Evolutionary conservation across 805 yeast genomes (phyloP), one percentile per base, ranked within the genome.

Genomic region (Tetrapisispora fleetii): DNA sequence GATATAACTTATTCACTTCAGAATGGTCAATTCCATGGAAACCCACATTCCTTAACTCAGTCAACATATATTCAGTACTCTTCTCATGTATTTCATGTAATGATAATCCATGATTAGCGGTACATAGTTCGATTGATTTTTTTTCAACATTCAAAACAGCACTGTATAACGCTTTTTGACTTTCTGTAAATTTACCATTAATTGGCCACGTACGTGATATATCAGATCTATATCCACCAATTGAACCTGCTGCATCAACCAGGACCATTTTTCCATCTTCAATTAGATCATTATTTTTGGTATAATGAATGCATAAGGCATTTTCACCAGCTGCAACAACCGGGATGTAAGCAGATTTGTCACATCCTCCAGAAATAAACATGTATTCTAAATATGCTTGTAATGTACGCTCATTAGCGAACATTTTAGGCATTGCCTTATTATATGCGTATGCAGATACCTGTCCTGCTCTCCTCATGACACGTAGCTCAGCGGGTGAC

Each of bases 151-250:
- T 80, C 43, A 93, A 69, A 5, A 93, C 96, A 2, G 91, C 95
- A 57, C 87, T 84, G 62, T 93, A 93, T 19, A 93, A 67, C 51
- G 91, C 98, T 46, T 75, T 75, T 65, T 93, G 99, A 2, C 95
- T 80, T 10, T 71, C 77, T 2, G 85, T 67, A 63, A 93, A 93
- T 44, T 67, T 70, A 2, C 95, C 87, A 37, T 76, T 76, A 43
- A 81, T 83, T 5, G 99, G 99, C 97, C 98, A 93, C 0, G 97
- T 84, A 54, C 99, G 76, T 2, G 98, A 90, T 42, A 93, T 93
- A 66, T 93, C 99, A 1, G 97, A 82, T 60, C 95, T 82, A 65
- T 93, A 93, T 1, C 97, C 97, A 38, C 98, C 99, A 40, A 83
- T 64, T 45, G 85, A 77, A 4, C 98, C 99, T 1, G 95, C 95